Evolutionary conservation across 768 basidiomycete species (phyloP).

Genomic region (Favolaschia claudopus): DNA sequence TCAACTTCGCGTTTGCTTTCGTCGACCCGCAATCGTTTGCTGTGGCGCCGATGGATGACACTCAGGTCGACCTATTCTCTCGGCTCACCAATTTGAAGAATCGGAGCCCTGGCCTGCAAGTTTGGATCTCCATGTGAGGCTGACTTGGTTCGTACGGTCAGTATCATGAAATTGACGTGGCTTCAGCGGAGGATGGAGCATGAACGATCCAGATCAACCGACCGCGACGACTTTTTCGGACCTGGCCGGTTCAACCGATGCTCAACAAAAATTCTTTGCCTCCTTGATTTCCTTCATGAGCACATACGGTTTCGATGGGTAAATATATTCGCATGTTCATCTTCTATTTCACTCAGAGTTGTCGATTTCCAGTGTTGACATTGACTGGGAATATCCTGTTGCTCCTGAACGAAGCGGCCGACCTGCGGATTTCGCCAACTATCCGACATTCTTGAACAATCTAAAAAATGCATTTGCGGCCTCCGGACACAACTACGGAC

Average conservation of each 20-base stretch:
- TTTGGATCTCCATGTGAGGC: neutral
- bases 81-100: neutral
- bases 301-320: constrained; percentile 34
- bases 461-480: too few relatives aligned
- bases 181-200: constrained; percentile 3
- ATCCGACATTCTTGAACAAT: neutral
- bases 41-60: too few relatives aligned
- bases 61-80: too few relatives aligned
- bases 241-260: neutral
- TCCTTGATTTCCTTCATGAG: constrained; percentile 61
- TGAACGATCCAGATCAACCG: constrained; percentile 5
- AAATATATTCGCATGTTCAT: too few relatives aligned
- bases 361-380: constrained; percentile 50
- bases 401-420: neutral
- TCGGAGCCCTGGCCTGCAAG: constrained; percentile 49
- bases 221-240: neutral
- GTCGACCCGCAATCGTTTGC: neutral
- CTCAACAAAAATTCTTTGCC: constrained; percentile 31
- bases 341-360: constrained; percentile 85
- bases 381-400: constrained; percentile 1
- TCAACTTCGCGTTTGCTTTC: constrained; percentile 3
- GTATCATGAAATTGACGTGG: too few relatives aligned
- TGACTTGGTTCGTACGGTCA: too few relatives aligned
- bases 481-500: neutral
- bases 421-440: neutral